Evolutionary conservation across 2,329 filamentous ascomycete species (phyloP).

Genomic region (Fonsecaea multimorphosa): DNA sequence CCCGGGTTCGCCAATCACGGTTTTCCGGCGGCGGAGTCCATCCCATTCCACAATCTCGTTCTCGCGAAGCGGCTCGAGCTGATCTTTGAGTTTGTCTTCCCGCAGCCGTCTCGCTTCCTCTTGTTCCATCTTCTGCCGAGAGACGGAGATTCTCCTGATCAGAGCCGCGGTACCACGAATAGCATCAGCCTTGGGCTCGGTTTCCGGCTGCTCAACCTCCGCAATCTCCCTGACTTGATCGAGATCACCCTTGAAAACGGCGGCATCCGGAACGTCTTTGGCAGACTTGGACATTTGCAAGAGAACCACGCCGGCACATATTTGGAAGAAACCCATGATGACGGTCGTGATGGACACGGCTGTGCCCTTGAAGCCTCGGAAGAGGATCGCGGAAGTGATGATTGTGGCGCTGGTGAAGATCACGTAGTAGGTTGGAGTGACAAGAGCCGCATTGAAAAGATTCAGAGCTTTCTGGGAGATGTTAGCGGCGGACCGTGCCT

Average conservation of each 20-base stretch:
- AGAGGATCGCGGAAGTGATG: constrained; percentile 88
- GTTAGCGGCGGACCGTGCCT: constrained; percentile 13
- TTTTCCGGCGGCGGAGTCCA: constrained; percentile 77
- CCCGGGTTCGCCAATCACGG: constrained; percentile 56
- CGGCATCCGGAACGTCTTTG: constrained; percentile 93
- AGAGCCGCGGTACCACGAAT: constrained; percentile 91
- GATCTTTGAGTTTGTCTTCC: constrained; percentile 75
- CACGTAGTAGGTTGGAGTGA: constrained; percentile 98
- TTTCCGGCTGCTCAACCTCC: constrained; percentile 93
- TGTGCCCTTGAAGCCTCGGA: constrained; percentile 91
- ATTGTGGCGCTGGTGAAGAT: constrained; percentile 97
- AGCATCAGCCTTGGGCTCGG: constrained; percentile 93
- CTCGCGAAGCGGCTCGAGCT: constrained; percentile 76
- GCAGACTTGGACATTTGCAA: constrained; percentile 97
- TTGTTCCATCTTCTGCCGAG: constrained; percentile 77
- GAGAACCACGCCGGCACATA: constrained; percentile 89
- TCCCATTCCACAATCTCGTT: constrained; percentile 89
- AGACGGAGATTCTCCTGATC: constrained; percentile 77
- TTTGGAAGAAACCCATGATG: constrained; percentile 89
- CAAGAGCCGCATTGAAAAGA: constrained; percentile 92
- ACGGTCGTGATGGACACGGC: constrained; percentile 81
- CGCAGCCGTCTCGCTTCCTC: constrained; percentile 79
- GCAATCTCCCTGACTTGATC: constrained; percentile 95
- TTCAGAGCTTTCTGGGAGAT: constrained; percentile 91
- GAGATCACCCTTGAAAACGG: constrained; percentile 89